Percentiles rank a stretch among this genome's conserved stretches.
Evolutionary conservation across 2,329 filamentous ascomycete species (phyloP).

Genomic region (Fusarium tricinctum): DNA sequence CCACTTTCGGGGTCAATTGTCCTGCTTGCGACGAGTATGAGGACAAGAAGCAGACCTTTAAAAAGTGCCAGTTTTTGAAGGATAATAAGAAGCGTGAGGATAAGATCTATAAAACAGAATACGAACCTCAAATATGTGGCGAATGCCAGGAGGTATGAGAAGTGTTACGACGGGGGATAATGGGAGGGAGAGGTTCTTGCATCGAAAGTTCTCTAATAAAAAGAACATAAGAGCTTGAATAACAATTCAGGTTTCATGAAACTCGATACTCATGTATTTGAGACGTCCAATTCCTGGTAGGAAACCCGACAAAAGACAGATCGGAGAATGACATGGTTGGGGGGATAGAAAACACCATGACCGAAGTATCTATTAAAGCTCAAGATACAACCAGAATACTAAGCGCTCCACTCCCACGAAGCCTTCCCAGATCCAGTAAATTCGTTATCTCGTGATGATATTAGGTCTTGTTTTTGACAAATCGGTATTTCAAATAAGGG

Average conservation of each 20-base stretch:
- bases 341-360: too few relatives aligned
- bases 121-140: neutral
- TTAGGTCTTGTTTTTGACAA: constrained; percentile 4
- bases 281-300: too few relatives aligned
- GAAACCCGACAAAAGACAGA: too few relatives aligned
- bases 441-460: too few relatives aligned
- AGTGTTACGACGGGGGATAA: too few relatives aligned
- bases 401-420: too few relatives aligned
- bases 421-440: too few relatives aligned
- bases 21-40: neutral
- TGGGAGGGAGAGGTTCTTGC: neutral
- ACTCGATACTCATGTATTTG: too few relatives aligned
- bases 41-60: neutral
- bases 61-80: neutral
- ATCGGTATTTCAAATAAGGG: constrained; percentile 39
- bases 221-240: neutral
- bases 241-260: neutral
- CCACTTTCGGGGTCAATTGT: neutral
- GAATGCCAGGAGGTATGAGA: neutral
- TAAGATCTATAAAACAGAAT: neutral
- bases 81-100: neutral
- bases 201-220: neutral
- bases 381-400: too few relatives aligned
- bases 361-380: too few relatives aligned
- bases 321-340: too few relatives aligned